Evolutionary conservation across 768 basidiomycete genomes (phyloP).

Genomic region (Mycena metata): DNA sequence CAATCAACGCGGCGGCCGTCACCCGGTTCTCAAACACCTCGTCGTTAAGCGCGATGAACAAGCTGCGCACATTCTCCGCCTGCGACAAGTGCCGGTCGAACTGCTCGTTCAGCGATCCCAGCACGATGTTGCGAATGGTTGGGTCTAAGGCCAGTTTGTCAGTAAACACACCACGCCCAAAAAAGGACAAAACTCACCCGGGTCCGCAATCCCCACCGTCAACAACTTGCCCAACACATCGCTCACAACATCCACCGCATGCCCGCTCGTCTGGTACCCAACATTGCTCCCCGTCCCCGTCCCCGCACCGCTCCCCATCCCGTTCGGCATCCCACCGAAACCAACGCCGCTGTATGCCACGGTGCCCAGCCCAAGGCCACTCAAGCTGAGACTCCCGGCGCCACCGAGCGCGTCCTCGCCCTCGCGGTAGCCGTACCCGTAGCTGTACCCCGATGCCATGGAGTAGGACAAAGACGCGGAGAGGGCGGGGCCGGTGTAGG

Average conservation of each 20-base stretch:
- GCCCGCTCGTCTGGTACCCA: slow-evolving; percentile 95
- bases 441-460: background rate
- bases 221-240: slow-evolving; percentile 96
- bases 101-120: slow-evolving; percentile 79
- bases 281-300: slow-evolving; percentile 45
- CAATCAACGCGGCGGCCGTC: slow-evolving; percentile 90
- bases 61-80: slow-evolving; percentile 96
- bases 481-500: background rate
- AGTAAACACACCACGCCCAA: slow-evolving; percentile 8
- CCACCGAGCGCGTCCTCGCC: background rate
- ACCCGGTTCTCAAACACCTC: slow-evolving; percentile 95
- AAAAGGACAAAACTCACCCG: slow-evolving; percentile 67
- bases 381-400: background rate
- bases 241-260: slow-evolving; percentile 96
- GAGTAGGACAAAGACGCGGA: background rate
- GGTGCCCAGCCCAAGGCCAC: slow-evolving; percentile 6
- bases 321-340: background rate
- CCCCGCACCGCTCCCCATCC: slow-evolving; percentile 1
- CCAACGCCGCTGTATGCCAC: background rate
- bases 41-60: slow-evolving; percentile 99
- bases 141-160: slow-evolving; percentile 13
- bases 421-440: slow-evolving; percentile 6
- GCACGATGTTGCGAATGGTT: slow-evolving; percentile 52
- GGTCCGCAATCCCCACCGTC: slow-evolving; percentile 96
- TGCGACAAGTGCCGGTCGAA: slow-evolving; percentile 98